Conservation (phyloP, 208 protist genomes). For the Wallacemonas sp. region DNA sequence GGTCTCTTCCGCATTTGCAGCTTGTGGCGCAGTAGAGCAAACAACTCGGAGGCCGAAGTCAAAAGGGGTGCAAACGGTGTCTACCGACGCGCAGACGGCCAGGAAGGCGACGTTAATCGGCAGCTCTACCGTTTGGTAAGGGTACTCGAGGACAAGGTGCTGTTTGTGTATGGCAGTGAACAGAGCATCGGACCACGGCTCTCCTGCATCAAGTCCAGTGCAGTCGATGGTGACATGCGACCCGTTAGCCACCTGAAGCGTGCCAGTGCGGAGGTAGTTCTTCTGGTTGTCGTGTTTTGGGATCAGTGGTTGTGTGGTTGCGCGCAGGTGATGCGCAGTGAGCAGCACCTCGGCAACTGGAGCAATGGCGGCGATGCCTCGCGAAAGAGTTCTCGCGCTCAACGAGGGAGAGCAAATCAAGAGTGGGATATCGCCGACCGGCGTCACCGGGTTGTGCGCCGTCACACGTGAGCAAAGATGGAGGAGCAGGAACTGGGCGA, state of each 20-base stretch:
- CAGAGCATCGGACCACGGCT: slow-evolving; percentile 41
- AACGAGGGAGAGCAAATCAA: slow-evolving; percentile 25
- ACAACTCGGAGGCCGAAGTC: slow-evolving; percentile 36
- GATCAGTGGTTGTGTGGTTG: slow-evolving; percentile 9
- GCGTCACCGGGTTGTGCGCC: slow-evolving; percentile 41
- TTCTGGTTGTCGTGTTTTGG: slow-evolving; percentile 43
- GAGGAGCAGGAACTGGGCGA: slow-evolving; percentile 71
- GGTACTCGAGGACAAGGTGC: slow-evolving; percentile 60
- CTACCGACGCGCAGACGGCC: slow-evolving; percentile 29
- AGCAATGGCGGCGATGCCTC: slow-evolving; percentile 26
- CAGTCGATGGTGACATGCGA: slow-evolving; percentile 80
- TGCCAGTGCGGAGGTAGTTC: slow-evolving; percentile 65
- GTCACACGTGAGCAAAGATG: slow-evolving; percentile 59
- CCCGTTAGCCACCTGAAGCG: slow-evolving; percentile 81
- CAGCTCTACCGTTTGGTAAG: slow-evolving; percentile 63
- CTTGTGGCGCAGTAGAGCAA: slow-evolving; percentile 16
- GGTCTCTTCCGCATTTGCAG: slow-evolving; percentile 6
- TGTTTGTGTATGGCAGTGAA: slow-evolving; percentile 68
- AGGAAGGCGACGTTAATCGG: slow-evolving; percentile 65
- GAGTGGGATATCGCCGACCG: slow-evolving; percentile 80
- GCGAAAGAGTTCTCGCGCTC: not conserved
- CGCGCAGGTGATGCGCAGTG: not conserved
- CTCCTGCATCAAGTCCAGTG: slow-evolving; percentile 13
- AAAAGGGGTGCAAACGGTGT: slow-evolving; percentile 19
- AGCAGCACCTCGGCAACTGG: slow-evolving; percentile 59